Evolutionary conservation across 2,329 filamentous ascomycete species (phyloP).

Genomic region (Fusarium sp.): DNA sequence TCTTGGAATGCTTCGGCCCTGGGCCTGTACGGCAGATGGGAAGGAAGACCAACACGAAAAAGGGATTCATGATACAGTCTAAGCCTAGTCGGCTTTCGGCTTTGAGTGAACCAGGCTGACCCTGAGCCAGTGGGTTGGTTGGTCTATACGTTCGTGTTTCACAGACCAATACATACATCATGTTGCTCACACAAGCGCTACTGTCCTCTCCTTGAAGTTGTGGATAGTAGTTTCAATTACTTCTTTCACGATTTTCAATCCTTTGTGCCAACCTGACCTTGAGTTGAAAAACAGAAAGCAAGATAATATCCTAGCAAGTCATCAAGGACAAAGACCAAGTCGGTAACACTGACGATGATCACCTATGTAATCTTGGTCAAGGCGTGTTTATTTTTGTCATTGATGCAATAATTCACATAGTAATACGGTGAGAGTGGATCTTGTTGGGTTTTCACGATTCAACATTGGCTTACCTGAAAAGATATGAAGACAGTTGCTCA

Average conservation of each 20-base stretch:
- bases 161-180: conserved; percentile 19
- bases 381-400: conserved; percentile 23
- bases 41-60: not conserved
- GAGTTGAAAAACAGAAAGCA: conserved; percentile 5
- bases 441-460: conserved; percentile 13
- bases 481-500: not conserved
- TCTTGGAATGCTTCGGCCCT: conserved; percentile 19
- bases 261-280: not conserved
- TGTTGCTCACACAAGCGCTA: conserved; percentile 25
- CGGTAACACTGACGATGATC: not conserved
- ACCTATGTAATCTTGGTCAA: conserved; percentile 18
- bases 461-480: conserved; percentile 7
- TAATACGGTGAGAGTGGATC: conserved; percentile 8
- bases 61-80: conserved; percentile 13
- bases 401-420: conserved; percentile 13
- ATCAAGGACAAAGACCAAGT: not conserved
- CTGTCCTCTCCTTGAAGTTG: not conserved
- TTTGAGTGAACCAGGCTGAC: conserved; percentile 23
- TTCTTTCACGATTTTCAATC: conserved; percentile 1
- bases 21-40: conserved; percentile 22
- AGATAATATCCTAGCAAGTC: conserved; percentile 5
- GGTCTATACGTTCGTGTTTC: conserved; percentile 37
- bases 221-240: not conserved
- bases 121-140: conserved; percentile 19
- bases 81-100: conserved; percentile 14